Conservation (phyloP, 2,329 filamentous ascomycete genomes). For the Fusarium nisikadoi region DNA sequence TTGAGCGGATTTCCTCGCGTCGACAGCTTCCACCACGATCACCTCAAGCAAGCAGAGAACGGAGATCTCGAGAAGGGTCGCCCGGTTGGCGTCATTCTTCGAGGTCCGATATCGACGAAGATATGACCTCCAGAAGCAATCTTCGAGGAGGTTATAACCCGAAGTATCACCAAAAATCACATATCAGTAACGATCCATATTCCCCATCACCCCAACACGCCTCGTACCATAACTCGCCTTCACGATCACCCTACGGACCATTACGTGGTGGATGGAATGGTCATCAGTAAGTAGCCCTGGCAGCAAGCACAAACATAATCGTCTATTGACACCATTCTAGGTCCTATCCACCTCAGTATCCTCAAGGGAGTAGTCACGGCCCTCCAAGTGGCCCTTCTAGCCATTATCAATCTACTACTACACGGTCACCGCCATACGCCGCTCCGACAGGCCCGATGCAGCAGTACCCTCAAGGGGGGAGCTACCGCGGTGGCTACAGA, state of each 20-base stretch:
- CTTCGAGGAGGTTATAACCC: slow-evolving; percentile 56
- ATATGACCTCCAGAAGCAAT: slow-evolving; percentile 58
- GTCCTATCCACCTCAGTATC: slow-evolving; percentile 71
- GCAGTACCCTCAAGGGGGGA: slow-evolving; percentile 59
- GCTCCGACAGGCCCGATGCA: slow-evolving; percentile 68
- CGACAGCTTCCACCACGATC: slow-evolving; percentile 43
- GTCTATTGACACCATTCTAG: slow-evolving; percentile 49
- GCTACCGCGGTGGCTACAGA: slow-evolving; percentile 59
- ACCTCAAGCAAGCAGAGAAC: slow-evolving; percentile 44
- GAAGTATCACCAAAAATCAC: slow-evolving; percentile 51
- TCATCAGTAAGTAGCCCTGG: slow-evolving; percentile 52
- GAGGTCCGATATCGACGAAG: slow-evolving; percentile 62
- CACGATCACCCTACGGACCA: slow-evolving; percentile 55
- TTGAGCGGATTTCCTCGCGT: slow-evolving; percentile 33
- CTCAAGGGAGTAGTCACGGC: slow-evolving; percentile 61
- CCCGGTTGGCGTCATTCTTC: slow-evolving; percentile 53
- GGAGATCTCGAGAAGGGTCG: slow-evolving; percentile 45
- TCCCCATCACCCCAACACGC: slow-evolving; percentile 57
- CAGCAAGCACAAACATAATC: background rate
- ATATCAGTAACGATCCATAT: slow-evolving; percentile 53
- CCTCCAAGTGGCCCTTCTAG: slow-evolving; percentile 64
- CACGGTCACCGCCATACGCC: slow-evolving; percentile 64
- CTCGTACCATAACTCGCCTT: slow-evolving; percentile 59
- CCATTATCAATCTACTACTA: slow-evolving; percentile 62
- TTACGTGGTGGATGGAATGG: slow-evolving; percentile 54